phyloP scores from a whole-genome alignment of 352 stramenopile genomes.

The Pythium folliculosum region DNA sequence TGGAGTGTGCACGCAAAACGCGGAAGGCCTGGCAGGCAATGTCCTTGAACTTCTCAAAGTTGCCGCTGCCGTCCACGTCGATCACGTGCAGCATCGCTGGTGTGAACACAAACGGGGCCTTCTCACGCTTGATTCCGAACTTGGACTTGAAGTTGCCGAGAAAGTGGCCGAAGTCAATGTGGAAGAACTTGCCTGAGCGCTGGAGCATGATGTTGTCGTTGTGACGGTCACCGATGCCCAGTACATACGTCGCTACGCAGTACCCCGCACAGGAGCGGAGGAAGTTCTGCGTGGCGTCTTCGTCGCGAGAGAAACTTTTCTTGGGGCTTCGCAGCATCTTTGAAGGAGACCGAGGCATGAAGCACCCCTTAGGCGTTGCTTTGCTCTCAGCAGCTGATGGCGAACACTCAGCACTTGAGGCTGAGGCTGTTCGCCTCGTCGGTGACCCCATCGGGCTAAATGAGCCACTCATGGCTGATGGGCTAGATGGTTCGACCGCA shows the following conservation, averaged over 20 bases:
- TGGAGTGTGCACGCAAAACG: constrained; percentile 71
- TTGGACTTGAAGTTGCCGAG: constrained; percentile 96
- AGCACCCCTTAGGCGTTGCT: constrained; percentile 37
- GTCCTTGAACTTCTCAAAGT: constrained; percentile 77
- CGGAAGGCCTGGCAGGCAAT: constrained; percentile 70
- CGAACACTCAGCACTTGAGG: background rate
- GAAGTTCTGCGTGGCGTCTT: constrained; percentile 86
- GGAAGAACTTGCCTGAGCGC: constrained; percentile 92
- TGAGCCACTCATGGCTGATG: background rate
- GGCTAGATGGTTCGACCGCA: background rate
- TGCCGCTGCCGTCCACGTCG: constrained; percentile 70
- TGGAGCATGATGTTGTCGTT: constrained; percentile 97
- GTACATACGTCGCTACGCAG: constrained; percentile 92
- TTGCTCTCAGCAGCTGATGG: background rate
- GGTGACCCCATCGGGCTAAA: constrained; percentile 11
- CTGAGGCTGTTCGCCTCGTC: background rate
- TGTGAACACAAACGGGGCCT: constrained; percentile 92
- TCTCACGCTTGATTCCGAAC: constrained; percentile 90
- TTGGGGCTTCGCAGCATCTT: constrained; percentile 37
- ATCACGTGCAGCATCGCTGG: constrained; percentile 88
- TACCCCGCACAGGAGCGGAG: constrained; percentile 89
- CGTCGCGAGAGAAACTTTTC: constrained; percentile 35
- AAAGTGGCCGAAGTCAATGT: constrained; percentile 97
- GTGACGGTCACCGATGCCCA: constrained; percentile 93
- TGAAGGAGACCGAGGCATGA: constrained; percentile 48